Evolutionary conservation across 1,284 basidiomycete species (phyloP).

Genomic region (Pterulicium gracile): DNA sequence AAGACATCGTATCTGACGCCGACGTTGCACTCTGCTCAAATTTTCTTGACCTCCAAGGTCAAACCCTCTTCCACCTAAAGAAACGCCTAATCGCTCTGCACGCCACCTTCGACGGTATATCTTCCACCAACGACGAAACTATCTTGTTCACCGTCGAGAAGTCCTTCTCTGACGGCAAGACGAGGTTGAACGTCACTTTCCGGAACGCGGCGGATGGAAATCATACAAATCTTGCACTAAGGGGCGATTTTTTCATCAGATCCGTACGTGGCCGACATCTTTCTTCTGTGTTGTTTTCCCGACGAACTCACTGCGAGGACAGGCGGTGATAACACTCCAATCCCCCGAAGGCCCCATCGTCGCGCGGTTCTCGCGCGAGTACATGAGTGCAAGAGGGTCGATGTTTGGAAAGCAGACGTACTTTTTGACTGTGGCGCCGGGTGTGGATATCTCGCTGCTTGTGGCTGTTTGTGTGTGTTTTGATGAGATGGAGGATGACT

Average conservation of each 20-base stretch:
- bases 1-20: too few species aligned
- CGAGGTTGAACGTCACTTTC: constrained; percentile 8
- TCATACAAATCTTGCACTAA: constrained; percentile 5
- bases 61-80: constrained; percentile 8
- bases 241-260: constrained; percentile 10
- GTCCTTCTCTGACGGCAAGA: constrained; percentile 7
- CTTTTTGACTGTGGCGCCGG: constrained; percentile 8
- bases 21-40: too few species aligned
- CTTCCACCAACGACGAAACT: constrained; percentile 7
- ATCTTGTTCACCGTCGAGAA: constrained; percentile 10
- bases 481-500: constrained; percentile 11
- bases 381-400: constrained; percentile 8
- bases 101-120: constrained; percentile 9
- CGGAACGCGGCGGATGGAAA: constrained; percentile 5
- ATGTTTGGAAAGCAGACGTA: constrained; percentile 9
- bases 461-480: constrained; percentile 10
- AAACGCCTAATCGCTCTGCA: constrained; percentile 8
- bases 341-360: constrained; percentile 7
- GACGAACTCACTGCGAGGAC: too few species aligned
- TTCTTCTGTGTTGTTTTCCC: too few species aligned
- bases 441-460: constrained; percentile 7
- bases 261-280: not conserved
- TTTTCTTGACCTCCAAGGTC: constrained; percentile 7
- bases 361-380: constrained; percentile 7
- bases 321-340: constrained; percentile 7